These are phyloP conservation scores for Nidula niveotomentosa DNA, from an alignment of 1,284 basidiomycete genomes.

Conservation along the genomic window DNA sequence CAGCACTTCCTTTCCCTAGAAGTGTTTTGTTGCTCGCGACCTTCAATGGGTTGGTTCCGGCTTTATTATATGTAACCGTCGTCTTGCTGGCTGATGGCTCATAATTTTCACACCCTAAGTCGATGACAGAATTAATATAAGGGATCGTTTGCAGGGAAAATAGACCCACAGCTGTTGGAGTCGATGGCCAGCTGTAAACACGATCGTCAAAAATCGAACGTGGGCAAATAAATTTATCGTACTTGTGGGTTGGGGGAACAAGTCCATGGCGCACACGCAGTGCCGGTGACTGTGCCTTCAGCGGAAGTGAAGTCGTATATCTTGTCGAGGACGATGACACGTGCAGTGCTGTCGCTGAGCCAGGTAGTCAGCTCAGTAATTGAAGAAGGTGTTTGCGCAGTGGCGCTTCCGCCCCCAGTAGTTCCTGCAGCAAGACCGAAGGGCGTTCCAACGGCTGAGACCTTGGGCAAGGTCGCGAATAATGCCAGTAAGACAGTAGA, in stretches of 20 bases:
- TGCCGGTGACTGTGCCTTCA: constrained; percentile 14
- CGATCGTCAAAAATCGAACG: neutral
- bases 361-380: constrained; percentile 25
- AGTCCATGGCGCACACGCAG: constrained; percentile 24
- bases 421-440: constrained; percentile 21
- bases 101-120: constrained; percentile 26
- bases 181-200: constrained; percentile 22
- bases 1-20: constrained; percentile 20
- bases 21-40: constrained; percentile 27
- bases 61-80: constrained; percentile 13
- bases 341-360: constrained; percentile 24
- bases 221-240: neutral
- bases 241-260: constrained; percentile 26
- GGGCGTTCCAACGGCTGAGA: constrained; percentile 18
- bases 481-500: neutral
- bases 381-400: constrained; percentile 24
- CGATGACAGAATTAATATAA: neutral
- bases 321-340: constrained; percentile 28
- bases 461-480: neutral
- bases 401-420: constrained; percentile 30
- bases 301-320: constrained; percentile 27
- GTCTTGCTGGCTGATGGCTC: constrained; percentile 14
- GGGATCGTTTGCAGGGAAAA: neutral
- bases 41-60: constrained; percentile 16
- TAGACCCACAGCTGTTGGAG: constrained; percentile 14